Percentiles rank a stretch among this genome's conserved stretches.
Evolutionary conservation across 2,329 filamentous ascomycete genomes (phyloP).

Genomic region (Aspergillus cejpii): DNA sequence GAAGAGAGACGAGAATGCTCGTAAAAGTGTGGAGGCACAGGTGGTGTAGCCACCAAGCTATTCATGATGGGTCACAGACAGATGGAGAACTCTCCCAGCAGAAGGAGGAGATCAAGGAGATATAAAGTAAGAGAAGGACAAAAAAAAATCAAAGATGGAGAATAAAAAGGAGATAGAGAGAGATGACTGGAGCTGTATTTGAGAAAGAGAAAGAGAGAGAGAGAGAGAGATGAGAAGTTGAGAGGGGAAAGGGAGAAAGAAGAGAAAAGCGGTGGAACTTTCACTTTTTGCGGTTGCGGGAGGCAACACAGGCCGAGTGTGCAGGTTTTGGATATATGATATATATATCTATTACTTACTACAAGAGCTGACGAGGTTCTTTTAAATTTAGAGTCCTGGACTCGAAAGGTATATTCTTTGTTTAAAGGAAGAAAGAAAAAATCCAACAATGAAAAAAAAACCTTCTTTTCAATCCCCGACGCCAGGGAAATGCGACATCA

Average conservation of each 20-base stretch:
- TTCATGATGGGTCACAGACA: constrained; percentile 49
- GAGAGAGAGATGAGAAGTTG: constrained; percentile 3
- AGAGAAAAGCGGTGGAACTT: constrained; percentile 30
- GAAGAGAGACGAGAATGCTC: constrained; percentile 55
- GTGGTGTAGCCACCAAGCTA: constrained; percentile 53
- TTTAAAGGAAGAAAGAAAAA: neutral
- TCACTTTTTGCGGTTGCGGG: constrained; percentile 27
- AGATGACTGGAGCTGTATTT: constrained; percentile 7
- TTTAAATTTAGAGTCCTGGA: too few relatives aligned
- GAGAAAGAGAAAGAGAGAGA: constrained; percentile 4
- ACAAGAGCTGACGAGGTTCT: neutral
- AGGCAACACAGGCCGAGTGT: constrained; percentile 28
- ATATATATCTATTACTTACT: neutral
- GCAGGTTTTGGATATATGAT: neutral
- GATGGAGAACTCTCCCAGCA: constrained; percentile 11
- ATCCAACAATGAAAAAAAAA: constrained; percentile 5
- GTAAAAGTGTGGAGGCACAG: constrained; percentile 58
- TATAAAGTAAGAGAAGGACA: constrained; percentile 10
- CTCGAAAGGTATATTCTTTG: constrained; percentile 10
- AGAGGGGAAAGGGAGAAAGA: constrained; percentile 12
- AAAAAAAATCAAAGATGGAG: neutral
- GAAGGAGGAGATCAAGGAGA: constrained; percentile 1
- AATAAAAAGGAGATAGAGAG: constrained; percentile 6
- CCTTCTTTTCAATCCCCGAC: constrained; percentile 13
- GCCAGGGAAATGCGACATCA: constrained; percentile 20